phyloP scores from a whole-genome alignment of 768 basidiomycete species.

The Cyclocybe cylindracea region DNA sequence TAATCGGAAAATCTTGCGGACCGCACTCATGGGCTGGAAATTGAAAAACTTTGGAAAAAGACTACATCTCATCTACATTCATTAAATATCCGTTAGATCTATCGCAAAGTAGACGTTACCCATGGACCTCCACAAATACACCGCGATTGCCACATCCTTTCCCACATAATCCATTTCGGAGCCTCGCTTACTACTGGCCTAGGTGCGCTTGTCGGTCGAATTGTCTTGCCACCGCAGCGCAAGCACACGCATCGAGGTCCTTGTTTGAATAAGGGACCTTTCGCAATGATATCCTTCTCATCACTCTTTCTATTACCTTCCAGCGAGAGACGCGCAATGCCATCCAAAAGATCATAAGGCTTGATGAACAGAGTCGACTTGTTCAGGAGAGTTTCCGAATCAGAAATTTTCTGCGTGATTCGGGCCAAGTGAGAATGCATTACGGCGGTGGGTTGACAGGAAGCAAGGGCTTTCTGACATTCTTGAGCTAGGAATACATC shows the following conservation, averaged over 20 bases:
- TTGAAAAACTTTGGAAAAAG: no score
- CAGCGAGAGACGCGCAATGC: constrained; percentile 44
- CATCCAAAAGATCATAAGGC: constrained; percentile 69
- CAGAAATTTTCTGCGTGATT: constrained; percentile 45
- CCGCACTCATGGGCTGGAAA: no score
- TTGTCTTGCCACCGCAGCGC: constrained; percentile 63
- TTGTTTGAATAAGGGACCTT: constrained; percentile 47
- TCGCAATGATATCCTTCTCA: constrained; percentile 66
- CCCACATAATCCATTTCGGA: constrained; percentile 61
- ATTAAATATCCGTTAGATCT: neutral
- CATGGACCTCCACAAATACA: constrained; percentile 79
- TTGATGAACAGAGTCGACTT: constrained; percentile 74
- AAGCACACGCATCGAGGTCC: constrained; percentile 48
- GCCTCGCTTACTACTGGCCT: constrained; percentile 26
- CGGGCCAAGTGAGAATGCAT: constrained; percentile 45
- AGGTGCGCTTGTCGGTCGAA: constrained; percentile 27
- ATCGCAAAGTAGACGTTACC: constrained; percentile 25
- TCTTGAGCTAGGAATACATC: constrained; percentile 44
- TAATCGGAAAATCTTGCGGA: no score
- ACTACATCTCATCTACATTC: no score
- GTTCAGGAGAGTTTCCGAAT: constrained; percentile 50
- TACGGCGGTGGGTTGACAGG: constrained; percentile 54
- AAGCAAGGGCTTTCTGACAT: constrained; percentile 52
- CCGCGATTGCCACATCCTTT: constrained; percentile 54
- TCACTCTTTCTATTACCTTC: constrained; percentile 35